Evolutionary conservation across 108 stramenopile species (phyloP).

Genomic region (Cyclotella atomus): DNA sequence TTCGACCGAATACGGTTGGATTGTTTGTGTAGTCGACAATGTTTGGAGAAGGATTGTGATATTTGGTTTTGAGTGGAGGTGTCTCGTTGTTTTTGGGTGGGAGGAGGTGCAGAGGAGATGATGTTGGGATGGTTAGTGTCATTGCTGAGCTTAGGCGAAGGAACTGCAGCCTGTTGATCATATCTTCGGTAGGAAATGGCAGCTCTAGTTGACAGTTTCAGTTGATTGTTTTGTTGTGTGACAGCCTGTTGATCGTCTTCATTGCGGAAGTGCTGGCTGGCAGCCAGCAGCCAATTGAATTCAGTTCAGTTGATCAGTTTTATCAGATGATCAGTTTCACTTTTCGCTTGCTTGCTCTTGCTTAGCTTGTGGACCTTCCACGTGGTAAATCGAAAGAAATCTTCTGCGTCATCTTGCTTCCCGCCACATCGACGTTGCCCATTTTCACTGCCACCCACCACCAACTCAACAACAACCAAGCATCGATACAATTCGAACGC

Average conservation of each 20-base stretch:
- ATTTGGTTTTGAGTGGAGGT: conserved; percentile 10
- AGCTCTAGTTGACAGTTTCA: too few species aligned
- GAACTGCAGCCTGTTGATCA: not conserved
- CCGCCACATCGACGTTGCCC: not conserved
- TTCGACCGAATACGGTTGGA: conserved; percentile 74
- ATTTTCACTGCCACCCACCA: not conserved
- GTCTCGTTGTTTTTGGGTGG: not conserved
- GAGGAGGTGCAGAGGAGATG: not conserved
- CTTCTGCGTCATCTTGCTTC: not conserved
- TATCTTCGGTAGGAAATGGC: not conserved
- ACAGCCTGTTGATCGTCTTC: too few species aligned
- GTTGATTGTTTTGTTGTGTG: too few species aligned
- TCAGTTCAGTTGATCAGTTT: too few species aligned
- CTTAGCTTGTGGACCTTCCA: not conserved
- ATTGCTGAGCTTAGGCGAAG: conserved; percentile 6
- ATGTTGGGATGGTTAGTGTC: not conserved
- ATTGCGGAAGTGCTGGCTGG: too few species aligned
- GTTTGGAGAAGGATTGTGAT: conserved; percentile 29
- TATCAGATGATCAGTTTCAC: too few species aligned
- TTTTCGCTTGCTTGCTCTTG: not conserved
- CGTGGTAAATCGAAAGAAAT: not conserved
- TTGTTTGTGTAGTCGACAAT: conserved; percentile 57
- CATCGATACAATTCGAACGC: too few species aligned
- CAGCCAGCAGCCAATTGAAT: too few species aligned
- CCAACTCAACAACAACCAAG: too few species aligned